phyloP scores from a whole-genome alignment of 768 basidiomycete genomes.

The Boletus patriciae region DNA sequence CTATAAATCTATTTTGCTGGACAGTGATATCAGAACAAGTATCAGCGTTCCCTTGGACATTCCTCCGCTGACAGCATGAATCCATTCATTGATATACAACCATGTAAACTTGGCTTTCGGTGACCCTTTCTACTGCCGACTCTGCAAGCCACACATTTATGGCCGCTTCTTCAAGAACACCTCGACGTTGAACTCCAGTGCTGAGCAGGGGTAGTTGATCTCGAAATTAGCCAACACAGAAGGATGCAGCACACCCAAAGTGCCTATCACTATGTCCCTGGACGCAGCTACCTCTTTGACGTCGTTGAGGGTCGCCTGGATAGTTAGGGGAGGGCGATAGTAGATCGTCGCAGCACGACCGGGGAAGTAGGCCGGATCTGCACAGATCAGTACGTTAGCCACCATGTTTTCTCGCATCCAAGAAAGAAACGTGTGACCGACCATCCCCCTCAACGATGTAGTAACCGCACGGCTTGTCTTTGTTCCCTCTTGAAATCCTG shows the following conservation, averaged over 20 bases:
- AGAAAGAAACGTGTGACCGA: slow-evolving; percentile 38
- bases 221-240: slow-evolving; percentile 91
- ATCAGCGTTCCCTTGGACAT: neutral
- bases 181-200: slow-evolving; percentile 91
- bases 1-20: slow-evolving; percentile 8
- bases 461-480: slow-evolving; percentile 70
- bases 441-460: slow-evolving; percentile 87
- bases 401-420: neutral
- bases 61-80: neutral
- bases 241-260: slow-evolving; percentile 93
- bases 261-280: slow-evolving; percentile 75
- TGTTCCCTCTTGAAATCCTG: slow-evolving; percentile 60
- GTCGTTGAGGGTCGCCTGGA: slow-evolving; percentile 35
- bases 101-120: neutral
- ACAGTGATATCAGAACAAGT: neutral
- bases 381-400: slow-evolving; percentile 6
- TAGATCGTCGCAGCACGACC: slow-evolving; percentile 91
- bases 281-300: slow-evolving; percentile 46
- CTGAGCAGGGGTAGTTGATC: slow-evolving; percentile 91
- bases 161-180: slow-evolving; percentile 75
- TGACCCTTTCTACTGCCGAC: slow-evolving; percentile 1
- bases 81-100: slow-evolving; percentile 7
- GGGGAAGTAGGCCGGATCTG: slow-evolving; percentile 94
- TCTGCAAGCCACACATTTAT: slow-evolving; percentile 5
- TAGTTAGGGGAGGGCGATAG: slow-evolving; percentile 60